phyloP scores from a whole-genome alignment of 805 yeast genomes.

The Wickerhamomyces hampshirensis region DNA sequence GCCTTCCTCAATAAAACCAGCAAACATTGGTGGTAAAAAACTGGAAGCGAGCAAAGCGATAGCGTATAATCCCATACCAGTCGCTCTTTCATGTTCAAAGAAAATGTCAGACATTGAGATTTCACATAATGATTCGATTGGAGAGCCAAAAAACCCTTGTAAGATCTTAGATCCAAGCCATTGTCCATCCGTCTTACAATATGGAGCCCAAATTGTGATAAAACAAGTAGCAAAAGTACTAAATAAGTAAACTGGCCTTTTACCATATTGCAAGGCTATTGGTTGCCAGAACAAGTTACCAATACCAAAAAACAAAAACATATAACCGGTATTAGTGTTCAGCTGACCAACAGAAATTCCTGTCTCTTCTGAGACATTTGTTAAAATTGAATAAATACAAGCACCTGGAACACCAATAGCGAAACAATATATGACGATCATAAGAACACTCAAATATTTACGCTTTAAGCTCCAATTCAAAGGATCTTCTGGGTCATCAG shows the following conservation, averaged over 20 bases:
- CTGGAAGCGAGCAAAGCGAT: conserved; percentile 49
- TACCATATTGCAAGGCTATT: conserved; percentile 44
- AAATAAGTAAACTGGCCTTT: conserved; percentile 39
- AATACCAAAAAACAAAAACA: conserved; percentile 46
- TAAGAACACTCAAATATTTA: conserved; percentile 41
- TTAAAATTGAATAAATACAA: conserved; percentile 40
- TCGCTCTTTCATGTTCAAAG: conserved; percentile 47
- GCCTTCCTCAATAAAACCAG: conserved; percentile 49
- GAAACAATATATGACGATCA: conserved; percentile 38
- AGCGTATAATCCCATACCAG: conserved; percentile 46
- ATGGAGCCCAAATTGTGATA: conserved; percentile 39
- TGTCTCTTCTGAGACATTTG: conserved; percentile 31
- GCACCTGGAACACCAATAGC: conserved; percentile 45
- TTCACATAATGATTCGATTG: conserved; percentile 46
- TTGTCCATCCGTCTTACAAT: conserved; percentile 29
- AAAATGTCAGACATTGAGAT: conserved; percentile 44
- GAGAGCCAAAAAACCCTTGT: conserved; percentile 35
- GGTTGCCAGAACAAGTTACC: conserved; percentile 51
- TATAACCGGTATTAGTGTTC: conserved; percentile 44
- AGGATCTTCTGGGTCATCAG: conserved; percentile 67
- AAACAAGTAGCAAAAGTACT: conserved; percentile 35
- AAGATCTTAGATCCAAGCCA: conserved; percentile 37
- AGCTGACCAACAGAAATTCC: conserved; percentile 35
- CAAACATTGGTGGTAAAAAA: conserved; percentile 53
- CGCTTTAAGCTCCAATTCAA: conserved; percentile 53